Evolutionary conservation across 2,329 filamentous ascomycete species (phyloP), one percentile per base, ranked within the genome.

Genomic region (Cladophialophora immunda): DNA sequence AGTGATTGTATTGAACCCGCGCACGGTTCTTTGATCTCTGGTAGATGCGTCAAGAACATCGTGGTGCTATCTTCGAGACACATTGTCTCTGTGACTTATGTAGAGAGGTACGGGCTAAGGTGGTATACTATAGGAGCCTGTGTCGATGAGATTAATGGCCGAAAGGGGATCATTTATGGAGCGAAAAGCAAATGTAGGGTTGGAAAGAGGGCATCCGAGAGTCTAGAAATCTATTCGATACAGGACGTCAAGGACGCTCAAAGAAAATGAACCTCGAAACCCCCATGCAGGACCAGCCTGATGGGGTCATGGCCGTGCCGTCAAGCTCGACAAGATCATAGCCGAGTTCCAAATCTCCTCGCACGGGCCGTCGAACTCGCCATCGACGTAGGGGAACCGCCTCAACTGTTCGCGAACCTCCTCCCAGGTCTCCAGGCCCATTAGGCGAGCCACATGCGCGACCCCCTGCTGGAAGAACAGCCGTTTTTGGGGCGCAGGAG

Each of bases 281-380:
- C 34, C 2, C n/a, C n/a, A n/a, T n/a, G n/a, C 38, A 41, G 15
- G 38, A 41, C 38, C 15, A 4, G 38, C 15, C 32, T 34, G 32
- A 34, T 34, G 11, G 6, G 29, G 32, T 41, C 38, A 3, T 41
- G 4, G 38, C 38, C n/a, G 6, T 1, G 38, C 11, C 19, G 36
- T 5, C 22, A 38, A 58, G 19, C 13, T 34, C 3, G 56, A 13
- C 22, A 19, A 29, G 7, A 58, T 30, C 25, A 17, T 19, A 6
- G 56, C 56, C 36, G 34, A 58, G 56, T 58, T 58, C 56, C 34
- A 58, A 45, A 58, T 27, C n/a, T 58, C 56, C 19, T 41, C 56
- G 9, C 45, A 58, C 17, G 34, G 56, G 22, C 34, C 36, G 22
- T 58, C 36, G 27, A 41, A 58, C 15, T 41, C 56, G 6, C 29